Evolutionary conservation across 306 rosid species (phyloP), one percentile per base, ranked within the genome.

Genomic region (Prunus dulcis): DNA sequence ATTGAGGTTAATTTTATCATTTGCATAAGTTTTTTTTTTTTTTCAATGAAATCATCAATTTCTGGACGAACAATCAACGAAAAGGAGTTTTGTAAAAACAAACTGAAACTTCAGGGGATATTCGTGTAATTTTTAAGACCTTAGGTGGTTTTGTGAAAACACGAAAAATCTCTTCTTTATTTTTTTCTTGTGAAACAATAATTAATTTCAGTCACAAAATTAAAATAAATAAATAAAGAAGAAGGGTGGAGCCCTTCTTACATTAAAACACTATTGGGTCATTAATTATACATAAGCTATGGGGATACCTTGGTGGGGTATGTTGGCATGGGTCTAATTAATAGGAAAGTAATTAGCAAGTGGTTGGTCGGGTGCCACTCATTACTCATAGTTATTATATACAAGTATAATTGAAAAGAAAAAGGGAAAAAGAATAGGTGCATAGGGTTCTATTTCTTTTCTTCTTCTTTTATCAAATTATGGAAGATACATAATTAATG

Each of bases 201-300:
- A 4, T 19, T 9, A 58, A 58, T 11, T 58, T 7, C 34, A 2
- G 6, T 2, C 55, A 3, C 34, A 45, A 45, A 22, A 45, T 67
- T 43, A n/a, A 1, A 0, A 32, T 3, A 32, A 32, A 19, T 1
- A 34, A 41, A 60, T 6, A 41, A 71, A 51, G 32, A 71, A 71
- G n/a, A 12, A 32, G 14, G n/a, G 76, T 57, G 76, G 76, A 72
- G 53, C 67, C 76, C 47, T 71, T 14, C 43, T 17, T 22, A 15
- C 56, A 57, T 43, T 41, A 60, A 13, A 38, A 25, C 14, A 47
- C 73, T n/a, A 68, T 23, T 38, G 43, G 43, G 9, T 38, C 43
- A 19, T 53, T 53, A 53, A 19, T 53, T 53, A 53, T 53, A 53
- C 8, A 72, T 72, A 20, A 20, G 14, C 34, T n/a, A 56, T n/a